phyloP scores from a whole-genome alignment of 306 rosid genomes.

The Urtica urens region DNA sequence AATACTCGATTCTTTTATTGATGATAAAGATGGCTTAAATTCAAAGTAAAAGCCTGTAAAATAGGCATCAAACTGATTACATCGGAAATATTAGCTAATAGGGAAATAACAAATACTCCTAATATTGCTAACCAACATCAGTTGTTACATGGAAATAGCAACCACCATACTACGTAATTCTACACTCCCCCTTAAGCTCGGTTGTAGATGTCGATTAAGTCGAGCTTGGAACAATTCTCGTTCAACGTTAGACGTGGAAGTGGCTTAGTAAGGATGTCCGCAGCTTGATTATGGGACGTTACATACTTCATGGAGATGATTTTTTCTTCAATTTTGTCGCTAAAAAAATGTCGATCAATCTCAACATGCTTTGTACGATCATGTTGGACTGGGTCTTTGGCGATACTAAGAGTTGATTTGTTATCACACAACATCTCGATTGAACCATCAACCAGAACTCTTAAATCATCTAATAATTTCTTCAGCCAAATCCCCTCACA shows the following conservation, averaged over 20 bases:
- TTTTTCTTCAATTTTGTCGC: not conserved
- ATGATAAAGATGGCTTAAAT: too few species aligned
- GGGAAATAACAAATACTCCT: too few species aligned
- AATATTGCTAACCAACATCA: too few species aligned
- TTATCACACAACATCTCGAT: constrained; percentile 1
- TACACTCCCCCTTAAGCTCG: constrained; percentile 9
- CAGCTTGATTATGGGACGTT: not conserved
- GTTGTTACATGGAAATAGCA: too few species aligned
- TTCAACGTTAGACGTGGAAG: not conserved
- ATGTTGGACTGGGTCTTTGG: constrained; percentile 2
- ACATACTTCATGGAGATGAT: not conserved
- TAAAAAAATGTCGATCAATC: not conserved
- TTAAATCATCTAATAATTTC: not conserved
- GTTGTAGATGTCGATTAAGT: not conserved
- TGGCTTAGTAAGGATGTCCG: constrained; percentile 1
- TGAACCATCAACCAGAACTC: not conserved
- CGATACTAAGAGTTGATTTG: not conserved
- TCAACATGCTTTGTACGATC: not conserved
- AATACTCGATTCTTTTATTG: too few species aligned
- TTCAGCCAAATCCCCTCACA: constrained; percentile 7
- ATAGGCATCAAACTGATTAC: too few species aligned
- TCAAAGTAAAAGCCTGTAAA: too few species aligned
- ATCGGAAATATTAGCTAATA: too few species aligned
- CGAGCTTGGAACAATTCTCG: not conserved
- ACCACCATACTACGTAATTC: too few species aligned